A percentile compares a stretch with the other conserved stretches of the same genome.
Conservation (phyloP, 2,329 filamentous ascomycete species). For the Penicillium polonicum region DNA sequence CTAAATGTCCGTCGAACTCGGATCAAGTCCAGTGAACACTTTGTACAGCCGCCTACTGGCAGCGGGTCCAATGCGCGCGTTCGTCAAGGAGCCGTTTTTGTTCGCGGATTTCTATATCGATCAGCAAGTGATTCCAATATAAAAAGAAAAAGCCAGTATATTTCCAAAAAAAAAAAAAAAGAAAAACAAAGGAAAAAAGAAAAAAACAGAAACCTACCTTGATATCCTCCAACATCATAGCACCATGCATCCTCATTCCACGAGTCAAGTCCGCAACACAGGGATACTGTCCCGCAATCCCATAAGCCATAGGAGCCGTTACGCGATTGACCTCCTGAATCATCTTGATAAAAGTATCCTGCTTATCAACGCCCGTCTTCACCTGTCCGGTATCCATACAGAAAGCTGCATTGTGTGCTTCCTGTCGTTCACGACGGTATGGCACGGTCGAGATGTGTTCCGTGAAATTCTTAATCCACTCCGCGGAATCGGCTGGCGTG, state of each 20-base stretch:
- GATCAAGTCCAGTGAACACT: constrained; percentile 50
- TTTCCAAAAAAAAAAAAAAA: too few relatives aligned
- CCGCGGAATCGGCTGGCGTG: constrained; percentile 61
- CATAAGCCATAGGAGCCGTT: constrained; percentile 70
- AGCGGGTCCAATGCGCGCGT: constrained; percentile 49
- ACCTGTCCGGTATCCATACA: constrained; percentile 80
- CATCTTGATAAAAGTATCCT: constrained; percentile 72
- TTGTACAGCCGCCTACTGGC: constrained; percentile 50
- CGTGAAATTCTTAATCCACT: constrained; percentile 72
- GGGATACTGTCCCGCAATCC: constrained; percentile 62
- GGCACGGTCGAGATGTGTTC: constrained; percentile 76
- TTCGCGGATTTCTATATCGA: constrained; percentile 47
- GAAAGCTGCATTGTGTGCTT: constrained; percentile 57
- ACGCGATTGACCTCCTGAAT: constrained; percentile 71
- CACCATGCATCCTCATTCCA: constrained; percentile 60
- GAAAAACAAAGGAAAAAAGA: too few relatives aligned
- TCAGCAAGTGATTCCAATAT: not conserved
- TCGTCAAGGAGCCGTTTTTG: constrained; percentile 46
- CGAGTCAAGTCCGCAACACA: constrained; percentile 58
- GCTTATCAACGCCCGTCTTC: constrained; percentile 62
- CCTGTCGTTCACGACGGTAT: constrained; percentile 56
- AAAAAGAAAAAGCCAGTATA: not conserved
- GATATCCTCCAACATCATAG: constrained; percentile 61
- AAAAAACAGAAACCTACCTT: constrained; percentile 31
- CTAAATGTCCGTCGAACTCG: constrained; percentile 45